Evolutionary conservation across 1,139 yeast species (phyloP), one percentile per base, ranked within the genome.

Genomic region (Magnusiomyces clavatus): DNA sequence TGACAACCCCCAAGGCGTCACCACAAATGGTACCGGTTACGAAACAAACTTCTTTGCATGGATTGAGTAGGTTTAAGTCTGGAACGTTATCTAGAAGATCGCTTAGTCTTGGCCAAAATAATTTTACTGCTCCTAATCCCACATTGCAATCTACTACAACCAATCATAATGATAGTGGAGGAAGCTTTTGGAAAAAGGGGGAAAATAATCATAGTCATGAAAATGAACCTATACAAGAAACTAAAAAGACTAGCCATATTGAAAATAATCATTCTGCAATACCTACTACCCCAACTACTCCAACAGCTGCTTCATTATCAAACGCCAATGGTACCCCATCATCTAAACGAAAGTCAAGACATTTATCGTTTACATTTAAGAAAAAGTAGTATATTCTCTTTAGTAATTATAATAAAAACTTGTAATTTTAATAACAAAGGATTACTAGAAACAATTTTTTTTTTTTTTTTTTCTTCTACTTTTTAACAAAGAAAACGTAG

Each of bases 351-450:
- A 52, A 52, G 31, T 43, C 51, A 2, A 41, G 52, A 14, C 55
- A 46, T 24, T 45, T 49, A 29, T 47, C 51, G 4, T 52, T 52
- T 43, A 37, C 45, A 39, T 50, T 52, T n/a, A 52, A 50, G 20
- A 49, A 49, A 42, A 39, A 39, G 31, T 24, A 24, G 31, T 5
- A 24, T 24, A n/a, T n/a, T n/a, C n/a, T n/a, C n/a, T 24, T 24
- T 24, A 24, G 4, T 5, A 24, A 5, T 24, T 24, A 24, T 24
- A 24, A 24, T 24, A 8, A 24, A 4, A 24, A 5, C 31, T 24
- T 24, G 31, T 24, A 8, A 24, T 24, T 24, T 24, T 4, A 24
- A 24, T 24, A 24, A 24, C 31, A 24, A 24, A 24, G 31, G n/a
- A n/a, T n/a, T n/a, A n/a, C n/a, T n/a, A n/a, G n/a, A n/a, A n/a